phyloP scores from a whole-genome alignment of 352 stramenopile genomes.

The Pythium monospermum region DNA sequence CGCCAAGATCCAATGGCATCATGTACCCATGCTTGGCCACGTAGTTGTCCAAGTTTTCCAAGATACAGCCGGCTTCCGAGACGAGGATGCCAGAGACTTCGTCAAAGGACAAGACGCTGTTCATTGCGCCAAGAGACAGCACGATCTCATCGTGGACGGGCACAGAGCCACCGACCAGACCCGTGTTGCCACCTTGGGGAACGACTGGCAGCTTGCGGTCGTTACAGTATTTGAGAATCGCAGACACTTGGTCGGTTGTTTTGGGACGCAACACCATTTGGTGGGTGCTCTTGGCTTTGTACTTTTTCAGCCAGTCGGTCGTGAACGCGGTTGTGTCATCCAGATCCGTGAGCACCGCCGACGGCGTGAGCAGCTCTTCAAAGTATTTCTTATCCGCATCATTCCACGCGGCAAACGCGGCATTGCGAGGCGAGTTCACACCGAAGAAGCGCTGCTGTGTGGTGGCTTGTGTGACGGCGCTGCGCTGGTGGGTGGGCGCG shows the following conservation, averaged over 20 bases:
- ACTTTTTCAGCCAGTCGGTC: slow-evolving; percentile 85
- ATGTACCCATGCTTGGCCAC: slow-evolving; percentile 83
- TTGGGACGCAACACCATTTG: slow-evolving; percentile 85
- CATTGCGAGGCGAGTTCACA: slow-evolving; percentile 24
- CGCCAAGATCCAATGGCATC: slow-evolving; percentile 95
- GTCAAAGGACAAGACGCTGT: slow-evolving; percentile 91
- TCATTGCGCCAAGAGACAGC: slow-evolving; percentile 90
- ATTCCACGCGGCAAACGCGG: slow-evolving; percentile 47
- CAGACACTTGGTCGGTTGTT: slow-evolving; percentile 83
- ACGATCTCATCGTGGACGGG: slow-evolving; percentile 93
- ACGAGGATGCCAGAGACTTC: slow-evolving; percentile 73
- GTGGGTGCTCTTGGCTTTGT: slow-evolving; percentile 48
- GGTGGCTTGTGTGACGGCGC: slow-evolving; percentile 4
- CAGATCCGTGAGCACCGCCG: slow-evolving; percentile 56
- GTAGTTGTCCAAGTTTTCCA: slow-evolving; percentile 91
- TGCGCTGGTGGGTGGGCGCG: background rate
- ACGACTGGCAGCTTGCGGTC: slow-evolving; percentile 87
- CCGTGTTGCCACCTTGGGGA: slow-evolving; percentile 96
- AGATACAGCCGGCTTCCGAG: slow-evolving; percentile 90
- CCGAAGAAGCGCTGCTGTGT: slow-evolving; percentile 18
- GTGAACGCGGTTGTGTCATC: slow-evolving; percentile 74
- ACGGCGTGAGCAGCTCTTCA: slow-evolving; percentile 47
- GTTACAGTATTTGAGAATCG: slow-evolving; percentile 92
- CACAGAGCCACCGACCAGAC: slow-evolving; percentile 89
- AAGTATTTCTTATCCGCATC: slow-evolving; percentile 65